Evolutionary conservation across 495 filamentous ascomycete genomes (phyloP).

Genomic region (Hypomontagnella submonticulosa): DNA sequence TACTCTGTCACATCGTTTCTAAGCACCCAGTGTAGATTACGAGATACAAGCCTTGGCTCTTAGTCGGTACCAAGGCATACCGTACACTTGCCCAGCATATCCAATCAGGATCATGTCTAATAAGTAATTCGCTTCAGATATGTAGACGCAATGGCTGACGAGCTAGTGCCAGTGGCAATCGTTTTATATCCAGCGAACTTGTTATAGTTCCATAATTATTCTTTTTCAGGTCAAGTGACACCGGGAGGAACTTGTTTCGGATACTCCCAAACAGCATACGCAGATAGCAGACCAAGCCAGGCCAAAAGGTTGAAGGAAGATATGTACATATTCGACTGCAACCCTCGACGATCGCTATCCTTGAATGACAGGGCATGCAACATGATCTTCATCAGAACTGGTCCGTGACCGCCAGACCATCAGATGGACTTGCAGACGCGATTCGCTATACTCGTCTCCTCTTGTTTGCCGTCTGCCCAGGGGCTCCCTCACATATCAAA

Average conservation of each 20-base stretch:
- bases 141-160: conserved; percentile 10
- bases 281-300: conserved; percentile 4
- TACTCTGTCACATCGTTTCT: background rate
- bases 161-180: conserved; percentile 20
- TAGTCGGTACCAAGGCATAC: conserved; percentile 1
- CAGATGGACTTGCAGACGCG: conserved; percentile 26
- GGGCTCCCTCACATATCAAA: conserved; percentile 25
- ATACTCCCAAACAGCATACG: conserved; percentile 24
- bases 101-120: conserved; percentile 20
- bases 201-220: conserved; percentile 10
- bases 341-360: conserved; percentile 42
- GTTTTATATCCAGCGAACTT: conserved; percentile 22
- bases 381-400: conserved; percentile 38
- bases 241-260: conserved; percentile 36
- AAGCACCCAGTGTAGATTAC: conserved; percentile 7
- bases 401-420: conserved; percentile 34
- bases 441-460: conserved; percentile 23
- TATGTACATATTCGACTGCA: conserved; percentile 33
- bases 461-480: conserved; percentile 22
- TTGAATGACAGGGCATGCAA: conserved; percentile 32
- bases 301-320: conserved; percentile 1
- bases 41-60: conserved; percentile 8
- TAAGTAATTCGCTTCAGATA: conserved; percentile 11
- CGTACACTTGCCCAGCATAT: conserved; percentile 6
- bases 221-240: conserved; percentile 29